These are phyloP conservation scores for Porogramme epimiltina DNA, from an alignment of 1,284 basidiomycete species.

Conservation along the genomic window DNA sequence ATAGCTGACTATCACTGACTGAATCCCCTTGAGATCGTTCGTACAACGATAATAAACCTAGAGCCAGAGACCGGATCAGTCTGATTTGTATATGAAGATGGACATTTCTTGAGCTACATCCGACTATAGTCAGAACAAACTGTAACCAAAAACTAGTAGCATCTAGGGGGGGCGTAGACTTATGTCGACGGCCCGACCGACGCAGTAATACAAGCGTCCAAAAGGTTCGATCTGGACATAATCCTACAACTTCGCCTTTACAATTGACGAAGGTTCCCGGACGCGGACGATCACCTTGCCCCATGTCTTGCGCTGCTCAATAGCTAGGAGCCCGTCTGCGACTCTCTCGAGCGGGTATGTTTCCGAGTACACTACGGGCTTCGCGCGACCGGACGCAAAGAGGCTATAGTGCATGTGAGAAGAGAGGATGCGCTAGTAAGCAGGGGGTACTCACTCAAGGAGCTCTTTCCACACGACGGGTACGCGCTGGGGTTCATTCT, in stretches of 20 bases:
- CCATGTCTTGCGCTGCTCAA: constrained; percentile 88
- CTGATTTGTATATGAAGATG: no score
- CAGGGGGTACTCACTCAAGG: constrained; percentile 52
- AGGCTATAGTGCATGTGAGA: constrained; percentile 45
- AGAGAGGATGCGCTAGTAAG: background rate
- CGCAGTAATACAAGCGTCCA: no score
- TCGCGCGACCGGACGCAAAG: constrained; percentile 65
- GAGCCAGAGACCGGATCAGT: no score
- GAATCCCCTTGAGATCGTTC: no score
- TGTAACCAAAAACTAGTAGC: no score
- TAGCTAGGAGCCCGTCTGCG: constrained; percentile 65
- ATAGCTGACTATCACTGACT: no score
- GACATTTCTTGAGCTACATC: no score
- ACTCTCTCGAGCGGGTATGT: constrained; percentile 66
- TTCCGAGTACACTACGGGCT: constrained; percentile 75
- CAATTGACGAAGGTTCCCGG: constrained; percentile 36
- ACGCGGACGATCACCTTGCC: constrained; percentile 86
- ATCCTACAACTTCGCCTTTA: constrained; percentile 37
- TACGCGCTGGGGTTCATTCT: constrained; percentile 68
- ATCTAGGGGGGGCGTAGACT: no score
- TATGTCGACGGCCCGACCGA: no score
- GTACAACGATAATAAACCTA: no score
- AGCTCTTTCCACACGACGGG: constrained; percentile 76
- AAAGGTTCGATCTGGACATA: no score
- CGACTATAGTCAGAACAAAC: no score